These are phyloP conservation scores for Cryptococcus sp. DNA, from an alignment of 1,284 basidiomycete species.

Conservation along the genomic window DNA sequence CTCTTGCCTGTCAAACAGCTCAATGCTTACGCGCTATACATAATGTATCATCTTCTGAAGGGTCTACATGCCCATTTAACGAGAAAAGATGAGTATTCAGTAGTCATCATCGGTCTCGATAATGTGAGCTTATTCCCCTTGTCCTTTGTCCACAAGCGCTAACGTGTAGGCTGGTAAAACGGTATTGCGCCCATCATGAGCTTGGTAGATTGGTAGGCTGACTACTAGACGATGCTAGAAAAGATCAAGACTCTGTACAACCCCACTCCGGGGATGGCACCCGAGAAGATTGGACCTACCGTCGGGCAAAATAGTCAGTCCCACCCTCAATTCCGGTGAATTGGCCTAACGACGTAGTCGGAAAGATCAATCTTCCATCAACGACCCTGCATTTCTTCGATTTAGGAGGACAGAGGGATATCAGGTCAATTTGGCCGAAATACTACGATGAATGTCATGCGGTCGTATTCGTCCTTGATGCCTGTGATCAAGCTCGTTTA, in stretches of 20 bases:
- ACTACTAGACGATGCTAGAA: slow-evolving; percentile 72
- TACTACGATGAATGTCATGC: slow-evolving; percentile 95
- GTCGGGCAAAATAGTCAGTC: slow-evolving; percentile 87
- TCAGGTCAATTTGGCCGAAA: slow-evolving; percentile 83
- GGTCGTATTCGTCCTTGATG: slow-evolving; percentile 86
- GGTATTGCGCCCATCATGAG: slow-evolving; percentile 52
- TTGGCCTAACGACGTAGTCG: slow-evolving; percentile 55
- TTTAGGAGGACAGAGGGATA: slow-evolving; percentile 83
- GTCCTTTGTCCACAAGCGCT: slow-evolving; percentile 1
- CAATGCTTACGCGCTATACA: too few relatives aligned
- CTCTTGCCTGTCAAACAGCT: too few relatives aligned
- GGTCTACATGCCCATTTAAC: slow-evolving; percentile 85
- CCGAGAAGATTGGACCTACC: slow-evolving; percentile 87
- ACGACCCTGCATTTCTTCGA: slow-evolving; percentile 93
- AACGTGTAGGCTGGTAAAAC: slow-evolving; percentile 72
- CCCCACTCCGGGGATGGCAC: slow-evolving; percentile 71
- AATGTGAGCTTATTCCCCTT: slow-evolving; percentile 39
- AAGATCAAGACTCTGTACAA: slow-evolving; percentile 89
- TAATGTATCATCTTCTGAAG: slow-evolving; percentile 82
- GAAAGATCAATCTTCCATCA: slow-evolving; percentile 82
- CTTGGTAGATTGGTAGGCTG: background rate
- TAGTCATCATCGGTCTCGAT: slow-evolving; percentile 76
- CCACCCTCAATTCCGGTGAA: background rate
- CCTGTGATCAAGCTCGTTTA: slow-evolving; percentile 75
- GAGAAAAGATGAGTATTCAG: slow-evolving; percentile 87